A percentile compares a stretch with the other conserved stretches of the same genome.
Evolutionary conservation across 805 yeast genomes (phyloP).

Genomic region (Candida oleophila): DNA sequence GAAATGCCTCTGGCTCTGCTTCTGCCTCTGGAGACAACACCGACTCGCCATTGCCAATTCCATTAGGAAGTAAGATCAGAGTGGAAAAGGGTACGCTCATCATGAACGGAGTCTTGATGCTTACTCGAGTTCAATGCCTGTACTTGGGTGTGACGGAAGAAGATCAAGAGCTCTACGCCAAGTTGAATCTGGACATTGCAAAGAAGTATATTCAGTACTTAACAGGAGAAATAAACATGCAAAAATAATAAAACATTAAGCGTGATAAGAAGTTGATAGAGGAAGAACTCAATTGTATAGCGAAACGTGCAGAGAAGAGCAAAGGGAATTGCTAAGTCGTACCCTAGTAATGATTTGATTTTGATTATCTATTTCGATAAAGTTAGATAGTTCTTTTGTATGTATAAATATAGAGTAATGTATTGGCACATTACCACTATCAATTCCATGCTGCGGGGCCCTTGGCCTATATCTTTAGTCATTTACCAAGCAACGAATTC

Average conservation of each 20-base stretch:
- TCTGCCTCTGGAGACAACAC: constrained; percentile 9
- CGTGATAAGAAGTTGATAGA: too few species aligned
- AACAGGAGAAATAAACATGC: constrained; percentile 22
- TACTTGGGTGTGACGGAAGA: constrained; percentile 30
- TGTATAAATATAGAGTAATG: too few species aligned
- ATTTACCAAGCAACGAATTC: constrained; percentile 52
- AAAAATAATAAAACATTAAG: too few species aligned
- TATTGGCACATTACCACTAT: too few species aligned
- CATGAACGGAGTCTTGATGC: constrained; percentile 45
- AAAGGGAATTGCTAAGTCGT: too few species aligned
- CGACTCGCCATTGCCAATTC: constrained; percentile 36
- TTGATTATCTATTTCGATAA: too few species aligned
- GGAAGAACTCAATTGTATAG: too few species aligned
- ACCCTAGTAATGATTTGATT: too few species aligned
- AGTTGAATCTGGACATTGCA: constrained; percentile 34
- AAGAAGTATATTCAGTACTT: constrained; percentile 38
- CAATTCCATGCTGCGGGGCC: too few species aligned
- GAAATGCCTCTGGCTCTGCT: constrained; percentile 9
- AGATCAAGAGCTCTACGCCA: constrained; percentile 21
- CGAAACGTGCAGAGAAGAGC: too few species aligned
- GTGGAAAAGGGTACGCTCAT: constrained; percentile 48
- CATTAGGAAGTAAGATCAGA: constrained; percentile 58
- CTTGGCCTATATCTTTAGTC: constrained; percentile 18
- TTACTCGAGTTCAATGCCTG: constrained; percentile 29
- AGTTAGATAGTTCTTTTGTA: too few species aligned